Base-by-base conservation (phyloP, 225 moss, liverwort and hornwort species). In the Thuidium tamariscinum region DNA sequence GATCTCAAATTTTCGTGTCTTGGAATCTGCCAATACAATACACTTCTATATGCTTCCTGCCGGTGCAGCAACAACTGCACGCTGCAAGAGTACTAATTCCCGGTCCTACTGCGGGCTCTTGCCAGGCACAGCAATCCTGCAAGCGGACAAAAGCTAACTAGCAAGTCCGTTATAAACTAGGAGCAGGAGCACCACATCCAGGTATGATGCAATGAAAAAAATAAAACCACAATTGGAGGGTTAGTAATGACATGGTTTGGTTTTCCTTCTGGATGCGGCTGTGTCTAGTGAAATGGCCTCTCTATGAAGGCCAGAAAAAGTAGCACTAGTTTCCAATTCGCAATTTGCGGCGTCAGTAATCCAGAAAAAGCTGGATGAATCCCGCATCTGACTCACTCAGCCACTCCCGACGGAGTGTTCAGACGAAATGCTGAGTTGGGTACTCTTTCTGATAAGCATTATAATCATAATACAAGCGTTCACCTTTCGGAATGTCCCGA, bases 401-500 rank as follows among this genome's bases (percentile, higher is more conserved):
- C 22, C 84, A 63, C 51, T 37, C 63, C 65, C 41, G 67, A 74
- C 2, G 25, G 77, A 46, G 55, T 34, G 81, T 76, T 90, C 92
- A 97, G 66, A 95, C 97, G 77, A 98, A 97, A 84, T 97, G 94
- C 82, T 95, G 82, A 42, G 98, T 98, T n/a, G 98, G 98, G 75
- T 98, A 98, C 78, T 98, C 98, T 21, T 93, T 92, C 83, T 94
- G 92, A 81, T 94, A 97, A 11, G 93, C 95, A 89, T 98, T 98
- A 78, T 98, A 98, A 79, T 98, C 95, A 86, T 98, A 98, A 74
- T 98, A 95, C 88, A 98, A 88, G 57, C 95, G 95, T 88, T 98
- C 98, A 46, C 98, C 98, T 85, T 91, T 93, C 54, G 95, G 92
- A 80, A 98, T 98, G 84, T 98, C 97, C 67, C 97, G 93, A 81